Evolutionary conservation across 768 basidiomycete genomes (phyloP).

Genomic region (Russula ochroleuca): DNA sequence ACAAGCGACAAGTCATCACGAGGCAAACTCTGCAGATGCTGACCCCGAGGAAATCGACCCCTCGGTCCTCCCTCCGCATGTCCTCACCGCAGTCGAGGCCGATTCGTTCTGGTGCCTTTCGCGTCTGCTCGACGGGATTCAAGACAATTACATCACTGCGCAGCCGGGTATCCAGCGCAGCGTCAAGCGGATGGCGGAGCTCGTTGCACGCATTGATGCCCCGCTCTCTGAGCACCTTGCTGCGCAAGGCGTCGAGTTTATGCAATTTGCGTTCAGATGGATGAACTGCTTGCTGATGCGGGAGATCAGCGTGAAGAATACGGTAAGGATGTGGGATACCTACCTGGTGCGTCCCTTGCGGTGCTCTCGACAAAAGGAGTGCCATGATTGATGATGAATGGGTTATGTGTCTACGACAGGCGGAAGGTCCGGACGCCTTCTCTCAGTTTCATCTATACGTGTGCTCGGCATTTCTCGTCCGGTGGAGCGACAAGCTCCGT

Average conservation of each 20-base stretch:
- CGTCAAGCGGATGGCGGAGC: constrained; percentile 89
- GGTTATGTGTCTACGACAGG: constrained; percentile 43
- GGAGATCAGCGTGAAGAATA: constrained; percentile 94
- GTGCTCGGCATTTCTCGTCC: constrained; percentile 93
- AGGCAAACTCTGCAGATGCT: constrained; percentile 53
- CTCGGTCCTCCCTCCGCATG: constrained; percentile 58
- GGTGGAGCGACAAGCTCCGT: constrained; percentile 89
- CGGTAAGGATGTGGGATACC: constrained; percentile 99
- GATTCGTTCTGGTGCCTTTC: constrained; percentile 99
- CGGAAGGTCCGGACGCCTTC: constrained; percentile 96
- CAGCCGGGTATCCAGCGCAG: constrained; percentile 96
- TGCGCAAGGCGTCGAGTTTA: constrained; percentile 92
- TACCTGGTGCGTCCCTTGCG: constrained; percentile 68
- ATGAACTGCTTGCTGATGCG: constrained; percentile 99
- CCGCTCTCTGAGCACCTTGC: constrained; percentile 85
- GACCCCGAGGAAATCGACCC: constrained; percentile 91
- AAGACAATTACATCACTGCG: constrained; percentile 95
- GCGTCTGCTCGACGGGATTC: constrained; percentile 92
- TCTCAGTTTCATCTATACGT: constrained; percentile 99
- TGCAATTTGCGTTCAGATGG: constrained; percentile 99
- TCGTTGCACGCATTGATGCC: constrained; percentile 86
- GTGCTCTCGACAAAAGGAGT: background rate
- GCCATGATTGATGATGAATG: background rate
- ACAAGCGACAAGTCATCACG: background rate
- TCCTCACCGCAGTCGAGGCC: constrained; percentile 86